Conservation (phyloP, 306 rosid species). For the Cucumis hystrix region DNA sequence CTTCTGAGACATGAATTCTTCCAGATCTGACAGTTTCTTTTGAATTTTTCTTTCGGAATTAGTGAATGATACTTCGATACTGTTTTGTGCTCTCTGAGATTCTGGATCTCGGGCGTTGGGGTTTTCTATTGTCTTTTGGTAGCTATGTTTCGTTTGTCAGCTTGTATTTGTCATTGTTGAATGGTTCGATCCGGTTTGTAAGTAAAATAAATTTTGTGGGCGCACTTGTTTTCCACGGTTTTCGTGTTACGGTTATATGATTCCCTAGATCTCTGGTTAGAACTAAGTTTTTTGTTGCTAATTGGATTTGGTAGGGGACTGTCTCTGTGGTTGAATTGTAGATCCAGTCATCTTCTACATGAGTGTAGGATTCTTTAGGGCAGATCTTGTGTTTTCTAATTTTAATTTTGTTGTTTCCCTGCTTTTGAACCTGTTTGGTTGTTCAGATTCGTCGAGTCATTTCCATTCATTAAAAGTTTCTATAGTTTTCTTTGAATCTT, state of each 20-base stretch:
- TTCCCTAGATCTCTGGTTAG: not conserved
- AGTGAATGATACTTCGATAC: not conserved
- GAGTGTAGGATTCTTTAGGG: not conserved
- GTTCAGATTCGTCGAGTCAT: not conserved
- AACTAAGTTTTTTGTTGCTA: not conserved
- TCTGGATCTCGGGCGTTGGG: not conserved
- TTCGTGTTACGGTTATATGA: not conserved
- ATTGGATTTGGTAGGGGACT: not conserved
- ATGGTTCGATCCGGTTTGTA: not conserved
- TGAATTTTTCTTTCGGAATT: not conserved
- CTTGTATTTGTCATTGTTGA: not conserved
- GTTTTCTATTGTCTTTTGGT: not conserved
- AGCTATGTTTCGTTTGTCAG: not conserved
- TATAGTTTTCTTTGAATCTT: not conserved
- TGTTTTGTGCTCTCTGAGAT: not conserved
- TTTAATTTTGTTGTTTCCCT: not conserved
- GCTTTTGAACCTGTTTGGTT: not conserved
- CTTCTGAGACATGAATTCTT: not conserved
- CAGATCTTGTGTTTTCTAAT: not conserved
- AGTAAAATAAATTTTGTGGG: not conserved
- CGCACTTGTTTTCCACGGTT: not conserved
- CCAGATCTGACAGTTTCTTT: conserved; percentile 24
- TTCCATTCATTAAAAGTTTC: not conserved
- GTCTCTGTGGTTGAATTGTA: not conserved
- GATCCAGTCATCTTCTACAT: not conserved